Evolutionary conservation across 805 yeast genomes (phyloP).

Genomic region (Wickerhamomyces ciferrii): DNA sequence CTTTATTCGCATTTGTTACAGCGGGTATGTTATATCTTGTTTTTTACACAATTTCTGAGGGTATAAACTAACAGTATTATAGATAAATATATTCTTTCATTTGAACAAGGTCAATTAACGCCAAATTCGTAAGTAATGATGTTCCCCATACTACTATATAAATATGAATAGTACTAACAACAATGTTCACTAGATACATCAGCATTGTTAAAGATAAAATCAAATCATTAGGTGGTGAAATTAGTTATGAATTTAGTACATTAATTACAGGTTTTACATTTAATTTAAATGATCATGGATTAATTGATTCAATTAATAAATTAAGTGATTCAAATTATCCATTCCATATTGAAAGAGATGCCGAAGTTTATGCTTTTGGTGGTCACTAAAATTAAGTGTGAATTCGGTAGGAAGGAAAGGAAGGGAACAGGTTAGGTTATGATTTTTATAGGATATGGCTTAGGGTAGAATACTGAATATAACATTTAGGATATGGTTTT

Average conservation of each 20-base stretch:
- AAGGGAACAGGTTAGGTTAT: neutral
- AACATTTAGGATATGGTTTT: too few relatives aligned
- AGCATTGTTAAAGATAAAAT: constrained; percentile 28
- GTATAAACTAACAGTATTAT: neutral
- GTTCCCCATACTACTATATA: neutral
- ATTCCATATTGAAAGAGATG: constrained; percentile 40
- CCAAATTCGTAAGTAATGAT: constrained; percentile 16
- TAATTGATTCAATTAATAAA: constrained; percentile 15
- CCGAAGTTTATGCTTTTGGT: constrained; percentile 27
- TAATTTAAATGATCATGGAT: constrained; percentile 26
- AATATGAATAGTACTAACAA: neutral
- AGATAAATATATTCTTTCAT: constrained; percentile 21
- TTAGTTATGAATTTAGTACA: constrained; percentile 41
- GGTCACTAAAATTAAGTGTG: neutral
- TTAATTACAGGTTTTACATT: constrained; percentile 45
- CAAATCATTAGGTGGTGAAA: constrained; percentile 34
- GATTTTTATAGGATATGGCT: too few relatives aligned
- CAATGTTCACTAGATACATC: constrained; percentile 17
- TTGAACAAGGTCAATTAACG: constrained; percentile 23
- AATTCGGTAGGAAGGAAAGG: too few relatives aligned
- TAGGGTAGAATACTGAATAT: too few relatives aligned
- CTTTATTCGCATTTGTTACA: constrained; percentile 1
- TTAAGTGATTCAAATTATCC: constrained; percentile 25
- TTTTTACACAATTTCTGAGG: neutral
- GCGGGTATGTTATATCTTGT: constrained; percentile 3